phyloP scores from a whole-genome alignment of 345 rosid species.

The Eutrema heterophyllum region DNA sequence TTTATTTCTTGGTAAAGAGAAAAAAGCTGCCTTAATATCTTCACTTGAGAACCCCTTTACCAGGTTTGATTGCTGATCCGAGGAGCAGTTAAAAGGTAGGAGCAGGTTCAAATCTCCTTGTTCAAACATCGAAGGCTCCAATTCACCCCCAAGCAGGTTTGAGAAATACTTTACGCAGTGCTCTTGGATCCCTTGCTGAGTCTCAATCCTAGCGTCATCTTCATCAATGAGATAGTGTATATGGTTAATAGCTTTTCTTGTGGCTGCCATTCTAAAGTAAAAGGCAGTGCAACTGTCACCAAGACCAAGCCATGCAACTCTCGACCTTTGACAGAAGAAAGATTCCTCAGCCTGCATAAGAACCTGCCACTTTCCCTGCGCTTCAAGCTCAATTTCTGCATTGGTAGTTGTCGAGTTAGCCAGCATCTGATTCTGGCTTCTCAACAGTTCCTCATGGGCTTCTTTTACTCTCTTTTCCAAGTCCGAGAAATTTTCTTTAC shows the following conservation, averaged over 20 bases:
- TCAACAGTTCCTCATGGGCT: background rate
- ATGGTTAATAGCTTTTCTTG: background rate
- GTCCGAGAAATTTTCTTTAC: background rate
- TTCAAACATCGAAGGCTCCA: background rate
- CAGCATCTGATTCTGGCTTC: too few relatives aligned
- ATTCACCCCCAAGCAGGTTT: fast-evolving
- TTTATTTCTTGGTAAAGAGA: background rate
- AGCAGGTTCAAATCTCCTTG: background rate
- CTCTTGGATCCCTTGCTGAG: background rate
- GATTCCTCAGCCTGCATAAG: background rate
- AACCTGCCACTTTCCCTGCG: background rate
- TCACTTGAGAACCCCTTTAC: too few relatives aligned
- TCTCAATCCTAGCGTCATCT: too few relatives aligned
- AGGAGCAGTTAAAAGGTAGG: background rate
- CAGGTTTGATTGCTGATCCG: too few relatives aligned
- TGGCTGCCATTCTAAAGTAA: too few relatives aligned
- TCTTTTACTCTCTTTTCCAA: background rate
- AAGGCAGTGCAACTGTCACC: too few relatives aligned
- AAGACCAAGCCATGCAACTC: background rate
- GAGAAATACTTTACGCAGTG: background rate
- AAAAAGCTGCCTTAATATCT: background rate
- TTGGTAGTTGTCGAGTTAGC: too few relatives aligned
- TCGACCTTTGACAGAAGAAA: background rate
- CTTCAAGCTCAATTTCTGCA: too few relatives aligned
- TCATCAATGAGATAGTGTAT: background rate